Conservation (phyloP, 1,284 basidiomycete species). For the Crepidotus sp. region DNA sequence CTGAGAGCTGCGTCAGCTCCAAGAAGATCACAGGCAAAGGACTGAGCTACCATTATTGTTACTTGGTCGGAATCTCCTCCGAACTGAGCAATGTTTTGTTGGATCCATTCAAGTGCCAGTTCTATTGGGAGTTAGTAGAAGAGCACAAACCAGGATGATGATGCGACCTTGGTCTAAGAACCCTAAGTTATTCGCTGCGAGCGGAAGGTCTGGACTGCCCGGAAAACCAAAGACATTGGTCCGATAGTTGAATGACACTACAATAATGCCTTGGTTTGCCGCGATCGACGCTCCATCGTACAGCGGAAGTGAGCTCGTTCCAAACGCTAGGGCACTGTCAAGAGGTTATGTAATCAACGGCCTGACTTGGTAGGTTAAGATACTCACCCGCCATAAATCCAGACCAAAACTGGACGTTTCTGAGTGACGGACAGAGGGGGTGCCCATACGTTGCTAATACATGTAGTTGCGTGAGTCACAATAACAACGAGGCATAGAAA, state of each 20-base stretch:
- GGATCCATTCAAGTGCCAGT: slow-evolving; percentile 19
- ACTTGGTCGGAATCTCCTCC: slow-evolving; percentile 19
- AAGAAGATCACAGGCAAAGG: not conserved
- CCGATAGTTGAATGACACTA: slow-evolving; percentile 21
- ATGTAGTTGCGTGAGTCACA: not conserved
- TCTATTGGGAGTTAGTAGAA: not conserved
- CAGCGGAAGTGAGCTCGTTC: slow-evolving; percentile 2
- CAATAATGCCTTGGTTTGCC: slow-evolving; percentile 16
- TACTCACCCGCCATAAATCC: slow-evolving; percentile 13
- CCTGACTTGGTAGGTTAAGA: not conserved
- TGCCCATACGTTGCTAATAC: slow-evolving; percentile 13
- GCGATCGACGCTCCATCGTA: slow-evolving; percentile 18
- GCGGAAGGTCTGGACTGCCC: slow-evolving; percentile 16
- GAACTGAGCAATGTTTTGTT: slow-evolving; percentile 18
- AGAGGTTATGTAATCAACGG: not conserved
- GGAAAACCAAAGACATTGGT: slow-evolving; percentile 21
- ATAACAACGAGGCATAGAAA: not conserved
- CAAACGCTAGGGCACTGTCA: slow-evolving; percentile 3
- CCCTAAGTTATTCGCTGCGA: slow-evolving; percentile 17
- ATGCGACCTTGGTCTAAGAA: slow-evolving; percentile 19
- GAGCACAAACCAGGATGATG: not conserved
- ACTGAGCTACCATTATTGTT: slow-evolving; percentile 18
- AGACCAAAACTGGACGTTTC: slow-evolving; percentile 10
- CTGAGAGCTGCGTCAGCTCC: not conserved
- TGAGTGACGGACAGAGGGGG: no score